Percentiles rank a stretch among this genome's conserved stretches.
Conservation (phyloP, 805 yeast genomes). For the Cephaloascus fragrans region DNA sequence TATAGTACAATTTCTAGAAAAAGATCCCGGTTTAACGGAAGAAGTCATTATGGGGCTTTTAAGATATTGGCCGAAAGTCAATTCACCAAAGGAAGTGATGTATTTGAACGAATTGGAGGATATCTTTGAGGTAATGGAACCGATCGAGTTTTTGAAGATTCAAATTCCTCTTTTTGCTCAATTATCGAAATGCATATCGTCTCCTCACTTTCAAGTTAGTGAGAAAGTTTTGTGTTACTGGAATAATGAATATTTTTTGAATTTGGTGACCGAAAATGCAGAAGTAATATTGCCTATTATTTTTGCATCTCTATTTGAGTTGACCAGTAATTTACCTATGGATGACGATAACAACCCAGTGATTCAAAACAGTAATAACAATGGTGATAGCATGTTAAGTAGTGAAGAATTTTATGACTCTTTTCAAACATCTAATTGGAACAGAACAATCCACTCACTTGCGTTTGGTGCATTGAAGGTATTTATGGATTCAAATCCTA, state of each 20-base stretch:
- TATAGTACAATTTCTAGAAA: slow-evolving; percentile 91
- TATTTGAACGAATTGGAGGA: slow-evolving; percentile 94
- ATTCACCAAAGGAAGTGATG: slow-evolving; percentile 93
- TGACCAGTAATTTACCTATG: slow-evolving; percentile 29
- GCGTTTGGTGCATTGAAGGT: slow-evolving; percentile 87
- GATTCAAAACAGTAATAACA: slow-evolving; percentile 3
- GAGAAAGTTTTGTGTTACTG: slow-evolving; percentile 91
- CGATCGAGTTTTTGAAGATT: slow-evolving; percentile 81
- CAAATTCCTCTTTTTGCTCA: slow-evolving; percentile 93
- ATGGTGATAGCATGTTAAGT: slow-evolving; percentile 9
- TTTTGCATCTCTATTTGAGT: slow-evolving; percentile 81
- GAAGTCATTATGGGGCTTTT: slow-evolving; percentile 93
- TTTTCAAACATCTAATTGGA: slow-evolving; percentile 59
- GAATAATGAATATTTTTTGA: slow-evolving; percentile 90
- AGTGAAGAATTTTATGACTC: slow-evolving; percentile 9
- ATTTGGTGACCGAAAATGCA: slow-evolving; percentile 83
- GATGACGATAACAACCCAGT: slow-evolving; percentile 15
- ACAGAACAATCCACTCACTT: slow-evolving; percentile 82
- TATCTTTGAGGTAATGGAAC: slow-evolving; percentile 92
- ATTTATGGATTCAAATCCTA: slow-evolving; percentile 88
- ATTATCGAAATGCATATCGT: slow-evolving; percentile 84
- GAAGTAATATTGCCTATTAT: slow-evolving; percentile 89
- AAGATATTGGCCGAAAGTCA: slow-evolving; percentile 94
- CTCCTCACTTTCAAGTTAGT: slow-evolving; percentile 95
- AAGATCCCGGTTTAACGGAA: slow-evolving; percentile 85